Percentiles rank a stretch among this genome's conserved stretches.
phyloP scores from a whole-genome alignment of 345 rosid species.

The Populus davidiana region DNA sequence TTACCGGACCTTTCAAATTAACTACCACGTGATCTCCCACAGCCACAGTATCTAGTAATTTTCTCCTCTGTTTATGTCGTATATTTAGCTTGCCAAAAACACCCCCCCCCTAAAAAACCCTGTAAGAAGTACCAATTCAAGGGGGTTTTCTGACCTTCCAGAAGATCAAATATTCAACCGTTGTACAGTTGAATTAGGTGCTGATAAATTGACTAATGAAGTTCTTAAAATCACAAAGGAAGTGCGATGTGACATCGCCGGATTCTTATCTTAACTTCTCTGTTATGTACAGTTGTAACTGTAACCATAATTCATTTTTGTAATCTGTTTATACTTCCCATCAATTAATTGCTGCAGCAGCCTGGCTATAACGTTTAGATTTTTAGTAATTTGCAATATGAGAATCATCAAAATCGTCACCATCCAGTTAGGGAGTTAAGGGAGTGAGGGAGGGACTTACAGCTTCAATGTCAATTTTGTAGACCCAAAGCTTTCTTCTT shows the following conservation, averaged over 20 bases:
- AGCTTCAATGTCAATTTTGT: slow-evolving; percentile 94
- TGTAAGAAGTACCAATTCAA: slow-evolving; percentile 12
- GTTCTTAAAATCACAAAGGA: background rate
- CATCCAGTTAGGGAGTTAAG: background rate
- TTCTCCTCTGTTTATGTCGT: background rate
- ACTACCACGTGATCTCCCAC: background rate
- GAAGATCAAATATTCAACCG: slow-evolving; percentile 12
- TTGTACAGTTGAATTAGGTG: background rate
- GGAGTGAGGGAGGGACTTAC: slow-evolving; percentile 45
- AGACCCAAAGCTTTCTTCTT: slow-evolving; percentile 84
- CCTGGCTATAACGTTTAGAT: background rate
- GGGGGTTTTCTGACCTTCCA: slow-evolving; percentile 23
- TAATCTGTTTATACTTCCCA: background rate
- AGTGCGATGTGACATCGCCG: background rate
- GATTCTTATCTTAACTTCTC: background rate
- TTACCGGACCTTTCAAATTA: background rate
- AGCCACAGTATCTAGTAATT: background rate
- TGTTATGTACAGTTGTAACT: background rate
- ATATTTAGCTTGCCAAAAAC: no score
- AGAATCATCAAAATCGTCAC: background rate
- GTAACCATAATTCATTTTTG: background rate
- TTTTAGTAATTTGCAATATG: background rate
- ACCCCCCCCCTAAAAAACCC: no score
- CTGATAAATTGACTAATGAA: slow-evolving; percentile 1
- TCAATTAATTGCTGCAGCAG: background rate